Base-by-base conservation (phyloP, 768 basidiomycete species). In the Amanita rimosa region DNA sequence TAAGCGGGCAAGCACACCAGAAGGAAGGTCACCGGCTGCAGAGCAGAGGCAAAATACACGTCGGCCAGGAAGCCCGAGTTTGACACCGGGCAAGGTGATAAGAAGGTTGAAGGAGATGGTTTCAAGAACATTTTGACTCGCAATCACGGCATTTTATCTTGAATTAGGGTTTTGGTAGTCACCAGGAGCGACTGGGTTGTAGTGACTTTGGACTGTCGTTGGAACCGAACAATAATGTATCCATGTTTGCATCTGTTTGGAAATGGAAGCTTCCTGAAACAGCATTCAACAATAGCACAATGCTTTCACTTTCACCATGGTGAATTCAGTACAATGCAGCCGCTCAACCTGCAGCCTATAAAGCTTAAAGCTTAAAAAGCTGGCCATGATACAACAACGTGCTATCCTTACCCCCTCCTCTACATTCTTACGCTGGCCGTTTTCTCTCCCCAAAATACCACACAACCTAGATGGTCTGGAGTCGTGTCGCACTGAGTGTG, bases 81-180 rank as follows among this genome's bases (percentile, higher is more conserved):
- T 24, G 10, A 57, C 61, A 42, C 61, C 64, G 33, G 64, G 54
- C 56, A 64, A 60, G 46, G 45, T 66, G 24, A 54, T 62, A 38
- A 58, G 60, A 48, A 64, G 63, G n/a, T 43, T 71, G 49, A 67
- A 62, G 53, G 64, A 69, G 19, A 51, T 65, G 47, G 36, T 53
- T 49, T 40, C 46, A 22, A 48, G 34, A 39, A 48, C 37, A 13
- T 48, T 47, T 40, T 48, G 11, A 33, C 17, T 26, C 14, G 46
- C 27, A 44, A 33, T 26, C 24, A 14, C 24, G 21, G 6, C 36
- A n/a, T 38, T 27, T 27, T 19, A 19, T 37, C 27, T 42, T 22
- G 29, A 29, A 29, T 29, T 11, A 11, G 29, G 29, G 29, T 29
- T 29, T 29, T 29, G 29, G 48, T 42, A 8, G 22, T 41, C 37